phyloP scores from a whole-genome alignment of 257 asterid species.

The Solanum raphanifolium region DNA sequence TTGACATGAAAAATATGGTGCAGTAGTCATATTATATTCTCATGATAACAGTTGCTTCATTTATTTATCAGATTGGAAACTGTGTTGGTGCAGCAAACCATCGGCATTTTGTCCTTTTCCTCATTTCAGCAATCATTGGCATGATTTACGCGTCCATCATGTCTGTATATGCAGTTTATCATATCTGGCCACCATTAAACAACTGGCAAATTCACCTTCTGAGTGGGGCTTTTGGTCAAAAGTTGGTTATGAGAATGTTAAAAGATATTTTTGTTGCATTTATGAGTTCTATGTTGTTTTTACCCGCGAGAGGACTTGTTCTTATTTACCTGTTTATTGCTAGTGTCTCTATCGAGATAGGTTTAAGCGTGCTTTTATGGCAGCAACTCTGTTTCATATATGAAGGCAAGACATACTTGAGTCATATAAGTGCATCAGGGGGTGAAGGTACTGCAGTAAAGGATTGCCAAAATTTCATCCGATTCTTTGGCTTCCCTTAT shows the following conservation, averaged over 20 bases:
- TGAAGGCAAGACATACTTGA: constrained; percentile 73
- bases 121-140: constrained; percentile 60
- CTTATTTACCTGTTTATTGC: constrained; percentile 67
- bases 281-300: constrained; percentile 49
- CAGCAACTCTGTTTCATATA: constrained; percentile 84
- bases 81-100: constrained; percentile 91
- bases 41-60: background rate
- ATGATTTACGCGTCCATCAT: constrained; percentile 38
- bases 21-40: background rate
- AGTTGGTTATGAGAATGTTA: constrained; percentile 22
- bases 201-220: constrained; percentile 3
- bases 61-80: constrained; percentile 67
- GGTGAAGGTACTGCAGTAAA: constrained; percentile 34
- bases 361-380: constrained; percentile 72
- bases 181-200: constrained; percentile 44
- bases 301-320: constrained; percentile 64
- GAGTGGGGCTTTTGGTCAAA: constrained; percentile 12
- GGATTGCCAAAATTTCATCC: constrained; percentile 60
- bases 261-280: constrained; percentile 40
- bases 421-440: constrained; percentile 45
- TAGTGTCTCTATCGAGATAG: constrained; percentile 66
- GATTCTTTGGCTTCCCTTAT: constrained; percentile 57
- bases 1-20: background rate
- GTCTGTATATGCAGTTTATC: constrained; percentile 45
- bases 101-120: constrained; percentile 63